Evolutionary conservation across 2,329 filamentous ascomycete species (phyloP), one percentile per base, ranked within the genome.

Genomic region (Microdochium nivale): DNA sequence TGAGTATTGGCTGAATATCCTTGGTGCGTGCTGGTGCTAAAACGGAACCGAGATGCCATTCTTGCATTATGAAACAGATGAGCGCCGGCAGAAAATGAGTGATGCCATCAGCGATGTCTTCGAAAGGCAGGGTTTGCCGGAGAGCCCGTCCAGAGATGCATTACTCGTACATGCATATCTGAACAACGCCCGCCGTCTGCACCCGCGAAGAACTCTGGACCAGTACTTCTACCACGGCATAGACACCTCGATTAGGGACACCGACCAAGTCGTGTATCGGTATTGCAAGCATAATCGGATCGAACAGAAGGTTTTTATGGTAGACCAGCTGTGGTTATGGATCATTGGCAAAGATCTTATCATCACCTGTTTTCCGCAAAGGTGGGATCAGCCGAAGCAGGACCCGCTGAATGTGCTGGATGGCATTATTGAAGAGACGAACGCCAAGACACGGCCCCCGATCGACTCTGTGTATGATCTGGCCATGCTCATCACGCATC

Each of bases 241-340:
- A 49, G 77, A 84, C 56, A 86, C 82, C 0, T 69, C 75, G 44
- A 72, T 68, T 9, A 75, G 82, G 33, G 83, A 86, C 56, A 68
- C 70, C 30, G 81, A 85, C 56, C 83, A 86, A 60, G 82, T 86
- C 1, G 80, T 86, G 1, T 84, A 79, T 59, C 73, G 82, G 11
- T 84, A 84, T 56, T 62, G 66, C 65, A 58, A 66, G 51, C 61
- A 59, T 23, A 57, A 68, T 48, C 54, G 56, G 1, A 57, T 66
- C 2, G 77, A 81, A 51, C 72, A 73, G 1, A 83, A 83, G 54
- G 76, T 85, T 2, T 83, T 83, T 61, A 85, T 85, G 81, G 82
- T 86, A 0, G 83, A 86, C 60, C 83, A 86, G 57, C 67, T 87
- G 1, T 86, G 83, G 83, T 75, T 86, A 61, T 84, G 80, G 78